Base-by-base conservation (phyloP, 306 rosid genomes). In the Dicorynia guianensis region DNA sequence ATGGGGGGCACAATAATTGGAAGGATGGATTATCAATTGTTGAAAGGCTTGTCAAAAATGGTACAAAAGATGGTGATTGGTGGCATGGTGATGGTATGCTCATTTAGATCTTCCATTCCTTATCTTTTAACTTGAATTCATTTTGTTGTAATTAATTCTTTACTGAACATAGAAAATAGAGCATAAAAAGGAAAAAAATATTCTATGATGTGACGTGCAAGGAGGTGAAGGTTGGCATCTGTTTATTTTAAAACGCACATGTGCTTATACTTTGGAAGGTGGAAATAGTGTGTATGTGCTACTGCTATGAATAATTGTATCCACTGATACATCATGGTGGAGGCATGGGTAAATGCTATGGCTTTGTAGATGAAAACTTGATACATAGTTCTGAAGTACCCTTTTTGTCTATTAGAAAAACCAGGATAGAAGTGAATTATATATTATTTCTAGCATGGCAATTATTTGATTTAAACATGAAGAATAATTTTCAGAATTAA, bases 1-100 rank as follows among this genome's bases (percentile, higher is more conserved):
- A 92, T 66, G 96, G 97, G 40, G 98, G 99, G 66, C 85, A 89
- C 80, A 82, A 95, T 77, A 81, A 81, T 80, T 95, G 99, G 99
- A 87, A 13, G 36, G 82, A 69, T 59, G 99, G 97, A 66, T 76
- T 90, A 72, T 80, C 87, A 74, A 79, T 90, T 75, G 77, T 76
- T 84, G 85, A 79, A 76, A 87, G 48, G 89, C 93, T 95, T 57
- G 82, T 76, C 70, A 81, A 79, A 60, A 86, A 88, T 80, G 89
- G 72, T 72, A 56, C 53, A 81, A 85, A 86, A 70, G 89, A 76
- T 67, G 85, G 87, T 65, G 91, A 83, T 65, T 92, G 99, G 99
- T 90, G 97, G 97, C 85, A 89, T 86, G 92, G 92, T 63, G 91
- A 86, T 59, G 96, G 99, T 95, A 90, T 78, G 88, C 69, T 75